phyloP scores from a whole-genome alignment of 1,284 basidiomycete genomes.

The Leccinum pachyderme region DNA sequence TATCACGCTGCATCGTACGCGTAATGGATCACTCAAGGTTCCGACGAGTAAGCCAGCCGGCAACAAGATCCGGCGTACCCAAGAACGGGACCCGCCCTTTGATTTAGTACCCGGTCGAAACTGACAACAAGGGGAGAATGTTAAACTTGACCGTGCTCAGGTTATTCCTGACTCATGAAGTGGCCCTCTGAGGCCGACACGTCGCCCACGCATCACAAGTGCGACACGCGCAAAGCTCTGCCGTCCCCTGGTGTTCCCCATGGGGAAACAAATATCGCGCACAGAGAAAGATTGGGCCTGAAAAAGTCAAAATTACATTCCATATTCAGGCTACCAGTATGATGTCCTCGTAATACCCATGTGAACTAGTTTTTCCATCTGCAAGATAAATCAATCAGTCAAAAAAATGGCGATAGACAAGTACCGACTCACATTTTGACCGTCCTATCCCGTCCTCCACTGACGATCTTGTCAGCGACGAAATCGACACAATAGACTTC shows the following conservation, averaged over 20 bases:
- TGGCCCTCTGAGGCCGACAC: neutral
- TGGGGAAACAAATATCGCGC: neutral
- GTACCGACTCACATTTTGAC: constrained; percentile 60
- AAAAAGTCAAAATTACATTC: neutral
- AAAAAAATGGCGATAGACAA: neutral
- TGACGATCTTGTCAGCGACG: constrained; percentile 96
- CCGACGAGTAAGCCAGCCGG: constrained; percentile 37
- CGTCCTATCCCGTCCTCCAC: constrained; percentile 78
- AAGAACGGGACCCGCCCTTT: constrained; percentile 57
- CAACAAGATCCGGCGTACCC: constrained; percentile 35
- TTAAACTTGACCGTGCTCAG: neutral
- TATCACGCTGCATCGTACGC: constrained; percentile 55
- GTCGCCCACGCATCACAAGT: neutral
- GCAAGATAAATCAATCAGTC: constrained; percentile 9
- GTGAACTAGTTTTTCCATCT: constrained; percentile 32
- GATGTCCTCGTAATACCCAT: neutral
- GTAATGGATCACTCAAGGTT: constrained; percentile 52
- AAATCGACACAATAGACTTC: constrained; percentile 99
- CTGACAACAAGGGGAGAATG: constrained; percentile 43
- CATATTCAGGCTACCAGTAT: neutral
- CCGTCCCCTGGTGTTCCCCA: neutral
- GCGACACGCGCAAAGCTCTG: neutral
- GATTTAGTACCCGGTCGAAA: constrained; percentile 42
- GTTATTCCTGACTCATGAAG: constrained; percentile 2
- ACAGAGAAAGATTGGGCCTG: neutral